Evolutionary conservation across 768 basidiomycete genomes (phyloP).

Genomic region (Trametes villosa): DNA sequence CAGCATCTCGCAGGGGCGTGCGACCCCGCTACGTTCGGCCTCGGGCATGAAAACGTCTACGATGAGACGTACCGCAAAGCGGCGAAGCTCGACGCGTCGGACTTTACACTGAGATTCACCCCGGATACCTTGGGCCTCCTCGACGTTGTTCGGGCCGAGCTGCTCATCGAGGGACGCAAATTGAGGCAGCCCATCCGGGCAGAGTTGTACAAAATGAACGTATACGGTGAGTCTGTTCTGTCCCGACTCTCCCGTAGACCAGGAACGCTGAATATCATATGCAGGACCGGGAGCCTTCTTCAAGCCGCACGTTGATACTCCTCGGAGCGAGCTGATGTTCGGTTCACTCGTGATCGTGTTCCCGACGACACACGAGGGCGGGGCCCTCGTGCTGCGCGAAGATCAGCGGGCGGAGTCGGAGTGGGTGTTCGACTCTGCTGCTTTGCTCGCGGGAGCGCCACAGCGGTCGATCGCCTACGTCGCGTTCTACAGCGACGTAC

Average conservation of each 20-base stretch:
- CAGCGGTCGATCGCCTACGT: conserved; percentile 39
- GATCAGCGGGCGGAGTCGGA: conserved; percentile 22
- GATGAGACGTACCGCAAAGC: conserved; percentile 52
- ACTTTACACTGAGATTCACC: conserved; percentile 43
- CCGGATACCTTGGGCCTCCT: conserved; percentile 34
- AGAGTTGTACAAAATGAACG: conserved; percentile 51
- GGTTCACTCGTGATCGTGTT: conserved; percentile 56
- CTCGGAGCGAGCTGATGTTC: conserved; percentile 48
- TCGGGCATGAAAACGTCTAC: conserved; percentile 40
- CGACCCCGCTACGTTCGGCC: conserved; percentile 47
- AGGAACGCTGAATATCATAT: background rate
- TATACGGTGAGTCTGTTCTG: conserved; percentile 42
- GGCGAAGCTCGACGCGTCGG: conserved; percentile 42
- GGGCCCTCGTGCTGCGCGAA: conserved; percentile 42
- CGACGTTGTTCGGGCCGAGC: conserved; percentile 29
- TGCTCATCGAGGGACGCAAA: conserved; percentile 29
- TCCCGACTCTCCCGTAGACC: too few species aligned
- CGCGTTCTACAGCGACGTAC: conserved; percentile 50
- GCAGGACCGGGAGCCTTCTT: conserved; percentile 47
- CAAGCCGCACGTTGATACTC: conserved; percentile 55
- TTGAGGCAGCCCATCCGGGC: conserved; percentile 30
- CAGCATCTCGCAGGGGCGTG: conserved; percentile 40
- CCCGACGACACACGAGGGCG: conserved; percentile 51
- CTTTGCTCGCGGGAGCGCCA: conserved; percentile 21
- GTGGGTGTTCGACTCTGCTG: conserved; percentile 44